Percentiles rank a stretch among this genome's conserved stretches.
These are phyloP conservation scores for Agrostemma githago DNA, from an alignment of 148 eudicot genomes.

Conservation along the genomic window DNA sequence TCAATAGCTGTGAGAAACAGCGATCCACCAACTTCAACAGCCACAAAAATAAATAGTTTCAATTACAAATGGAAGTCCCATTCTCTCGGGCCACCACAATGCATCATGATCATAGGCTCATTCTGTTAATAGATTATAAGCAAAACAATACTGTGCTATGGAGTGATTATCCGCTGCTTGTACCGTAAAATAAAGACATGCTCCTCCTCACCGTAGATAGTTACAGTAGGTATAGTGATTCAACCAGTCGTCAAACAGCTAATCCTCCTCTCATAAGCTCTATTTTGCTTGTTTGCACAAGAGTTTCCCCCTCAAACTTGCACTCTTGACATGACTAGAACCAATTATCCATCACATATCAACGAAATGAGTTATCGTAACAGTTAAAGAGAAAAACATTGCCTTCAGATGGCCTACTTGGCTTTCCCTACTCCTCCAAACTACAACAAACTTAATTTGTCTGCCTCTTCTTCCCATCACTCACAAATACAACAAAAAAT, in stretches of 20 bases:
- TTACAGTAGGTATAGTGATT: neutral
- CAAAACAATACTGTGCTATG: neutral
- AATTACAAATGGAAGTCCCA: too few species aligned
- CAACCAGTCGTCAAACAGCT: constrained; percentile 6
- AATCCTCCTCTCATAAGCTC: constrained; percentile 5
- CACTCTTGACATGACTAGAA: constrained; percentile 6
- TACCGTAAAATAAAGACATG: neutral
- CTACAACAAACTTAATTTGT: neutral
- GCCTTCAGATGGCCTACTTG: neutral
- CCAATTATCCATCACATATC: neutral
- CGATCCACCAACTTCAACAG: too few species aligned
- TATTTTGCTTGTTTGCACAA: neutral
- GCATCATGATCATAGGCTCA: too few species aligned
- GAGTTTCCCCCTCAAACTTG: constrained; percentile 4
- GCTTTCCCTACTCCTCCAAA: neutral
- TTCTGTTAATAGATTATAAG: neutral
- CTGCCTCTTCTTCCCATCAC: neutral
- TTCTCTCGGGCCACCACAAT: too few species aligned
- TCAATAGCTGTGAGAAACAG: too few species aligned
- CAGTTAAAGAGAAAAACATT: neutral
- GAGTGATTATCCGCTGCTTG: neutral
- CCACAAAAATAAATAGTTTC: too few species aligned
- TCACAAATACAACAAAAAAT: neutral
- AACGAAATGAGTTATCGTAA: neutral
- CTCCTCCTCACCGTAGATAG: neutral